Conservation (phyloP, 305 asterid genomes). For the Fraxinus angustifolia region DNA sequence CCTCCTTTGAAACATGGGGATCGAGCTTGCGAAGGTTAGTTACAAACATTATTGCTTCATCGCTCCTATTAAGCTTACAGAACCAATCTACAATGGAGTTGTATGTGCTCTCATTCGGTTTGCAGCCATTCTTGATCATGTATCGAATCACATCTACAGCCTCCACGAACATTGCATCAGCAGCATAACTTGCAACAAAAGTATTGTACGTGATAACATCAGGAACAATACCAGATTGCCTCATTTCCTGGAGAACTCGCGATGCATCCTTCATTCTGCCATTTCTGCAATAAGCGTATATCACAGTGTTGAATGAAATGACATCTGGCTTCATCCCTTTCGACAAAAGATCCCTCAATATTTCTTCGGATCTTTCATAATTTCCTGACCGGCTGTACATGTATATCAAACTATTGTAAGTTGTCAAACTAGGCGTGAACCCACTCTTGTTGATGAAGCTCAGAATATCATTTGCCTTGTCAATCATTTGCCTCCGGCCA, state of each 20-base stretch:
- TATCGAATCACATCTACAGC: slow-evolving; percentile 72
- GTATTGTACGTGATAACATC: slow-evolving; percentile 84
- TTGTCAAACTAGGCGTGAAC: slow-evolving; percentile 62
- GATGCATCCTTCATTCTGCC: slow-evolving; percentile 79
- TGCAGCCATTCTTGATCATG: slow-evolving; percentile 82
- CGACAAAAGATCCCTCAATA: slow-evolving; percentile 53
- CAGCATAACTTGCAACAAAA: slow-evolving; percentile 69
- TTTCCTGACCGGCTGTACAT: slow-evolving; percentile 73
- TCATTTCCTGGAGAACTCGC: slow-evolving; percentile 65
- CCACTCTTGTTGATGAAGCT: slow-evolving; percentile 60
- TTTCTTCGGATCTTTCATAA: slow-evolving; percentile 66
- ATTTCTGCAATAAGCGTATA: slow-evolving; percentile 80
- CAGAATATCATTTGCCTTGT: slow-evolving; percentile 60
- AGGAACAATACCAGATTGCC: slow-evolving; percentile 51
- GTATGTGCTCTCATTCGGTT: slow-evolving; percentile 74
- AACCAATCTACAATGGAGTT: slow-evolving; percentile 77
- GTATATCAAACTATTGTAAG: slow-evolving; percentile 84
- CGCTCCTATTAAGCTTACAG: slow-evolving; percentile 59
- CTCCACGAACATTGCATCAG: slow-evolving; percentile 70
- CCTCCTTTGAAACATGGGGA: slow-evolving; percentile 68
- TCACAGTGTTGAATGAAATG: slow-evolving; percentile 79
- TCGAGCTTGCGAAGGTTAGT: slow-evolving; percentile 53
- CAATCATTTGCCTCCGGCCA: slow-evolving; percentile 72
- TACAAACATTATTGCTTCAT: slow-evolving; percentile 69
- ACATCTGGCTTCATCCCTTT: slow-evolving; percentile 68